These are phyloP conservation scores for Cantharellus cinnabarinus DNA, from an alignment of 768 basidiomycete genomes.

Conservation along the genomic window DNA sequence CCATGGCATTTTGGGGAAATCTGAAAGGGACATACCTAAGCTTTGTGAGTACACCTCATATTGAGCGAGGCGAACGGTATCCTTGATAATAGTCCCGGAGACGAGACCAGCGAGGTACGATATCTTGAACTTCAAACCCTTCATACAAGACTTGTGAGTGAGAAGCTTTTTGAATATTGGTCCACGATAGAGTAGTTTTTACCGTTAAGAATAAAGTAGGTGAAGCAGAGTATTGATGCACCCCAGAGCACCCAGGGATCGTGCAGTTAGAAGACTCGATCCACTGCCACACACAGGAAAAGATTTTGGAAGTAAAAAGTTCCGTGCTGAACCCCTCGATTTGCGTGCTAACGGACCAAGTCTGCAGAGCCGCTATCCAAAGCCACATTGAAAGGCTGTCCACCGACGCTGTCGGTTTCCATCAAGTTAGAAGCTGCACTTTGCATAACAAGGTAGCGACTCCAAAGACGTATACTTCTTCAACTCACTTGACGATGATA, in stretches of 20 bases:
- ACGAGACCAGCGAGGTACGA: conserved; percentile 32
- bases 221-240: conserved; percentile 21
- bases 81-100: conserved; percentile 26
- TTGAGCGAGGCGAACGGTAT: conserved; percentile 26
- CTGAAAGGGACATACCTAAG: conserved; percentile 20
- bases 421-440: too few relatives aligned
- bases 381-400: conserved; percentile 20
- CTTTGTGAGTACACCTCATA: conserved; percentile 28
- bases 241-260: conserved; percentile 24
- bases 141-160: neutral
- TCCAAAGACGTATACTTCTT: neutral
- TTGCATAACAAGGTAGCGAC: too few relatives aligned
- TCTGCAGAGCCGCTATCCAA: conserved; percentile 41
- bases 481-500: neutral
- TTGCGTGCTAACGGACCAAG: conserved; percentile 18
- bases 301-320: neutral
- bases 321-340: too few relatives aligned
- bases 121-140: conserved; percentile 22
- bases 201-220: conserved; percentile 14
- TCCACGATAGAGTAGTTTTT: neutral
- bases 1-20: neutral
- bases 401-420: neutral
- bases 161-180: neutral
- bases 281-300: conserved; percentile 21
- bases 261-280: conserved; percentile 28